Percentiles rank a stretch among this genome's conserved stretches.
Evolutionary conservation across 1,284 basidiomycete genomes (phyloP).

Genomic region (Malassezia obtusa): DNA sequence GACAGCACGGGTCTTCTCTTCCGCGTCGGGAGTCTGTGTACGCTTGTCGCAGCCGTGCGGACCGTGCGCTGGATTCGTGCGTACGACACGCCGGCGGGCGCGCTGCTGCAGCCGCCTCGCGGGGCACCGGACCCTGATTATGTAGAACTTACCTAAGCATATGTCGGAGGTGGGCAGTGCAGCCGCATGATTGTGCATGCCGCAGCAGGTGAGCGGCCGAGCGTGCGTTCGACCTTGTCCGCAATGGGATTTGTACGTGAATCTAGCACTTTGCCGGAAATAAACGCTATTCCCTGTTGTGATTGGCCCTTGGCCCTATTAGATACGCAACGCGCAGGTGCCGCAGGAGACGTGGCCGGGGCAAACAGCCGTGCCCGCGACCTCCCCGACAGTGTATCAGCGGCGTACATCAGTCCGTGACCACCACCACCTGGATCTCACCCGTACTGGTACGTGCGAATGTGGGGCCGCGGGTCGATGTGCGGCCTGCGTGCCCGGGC

Average conservation of each 20-base stretch:
- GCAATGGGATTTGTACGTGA: neutral
- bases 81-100: constrained; percentile 1
- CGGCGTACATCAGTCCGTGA: neutral
- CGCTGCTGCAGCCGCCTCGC: neutral
- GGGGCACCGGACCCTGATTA: neutral
- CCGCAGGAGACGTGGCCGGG: neutral
- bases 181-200: neutral
- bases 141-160: neutral
- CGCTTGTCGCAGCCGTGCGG: constrained; percentile 10
- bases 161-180: neutral
- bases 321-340: neutral
- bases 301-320: neutral
- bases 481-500: neutral
- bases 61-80: constrained; percentile 13
- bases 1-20: constrained; percentile 19
- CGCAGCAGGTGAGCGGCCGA: neutral
- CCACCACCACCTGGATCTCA: constrained; percentile 3
- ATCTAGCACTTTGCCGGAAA: neutral
- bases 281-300: neutral
- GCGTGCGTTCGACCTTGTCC: neutral
- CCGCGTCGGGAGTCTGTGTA: constrained; percentile 16
- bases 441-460: neutral
- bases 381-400: neutral
- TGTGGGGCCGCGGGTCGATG: no score
- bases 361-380: neutral